Conservation (phyloP, 768 basidiomycete species). For the Hortiboletus flavorubellus region DNA sequence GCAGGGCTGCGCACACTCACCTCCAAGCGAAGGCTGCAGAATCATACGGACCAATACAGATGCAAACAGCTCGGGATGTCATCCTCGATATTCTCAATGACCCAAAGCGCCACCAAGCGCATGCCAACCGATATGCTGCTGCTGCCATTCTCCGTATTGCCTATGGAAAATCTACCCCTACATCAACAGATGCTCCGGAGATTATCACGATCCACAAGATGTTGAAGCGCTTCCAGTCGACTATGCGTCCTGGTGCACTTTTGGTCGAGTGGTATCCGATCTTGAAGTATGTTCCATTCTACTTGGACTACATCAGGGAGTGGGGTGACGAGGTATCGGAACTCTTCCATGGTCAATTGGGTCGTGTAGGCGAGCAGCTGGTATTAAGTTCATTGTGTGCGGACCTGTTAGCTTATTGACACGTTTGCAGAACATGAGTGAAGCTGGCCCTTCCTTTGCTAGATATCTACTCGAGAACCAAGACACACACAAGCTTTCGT, state of each 20-base stretch:
- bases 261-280: conserved; percentile 37
- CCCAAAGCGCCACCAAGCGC: conserved; percentile 48
- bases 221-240: conserved; percentile 34
- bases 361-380: conserved; percentile 43
- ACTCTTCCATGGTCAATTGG: conserved; percentile 53
- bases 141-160: conserved; percentile 34
- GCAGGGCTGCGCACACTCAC: conserved; percentile 56
- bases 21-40: conserved; percentile 51
- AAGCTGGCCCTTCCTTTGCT: conserved; percentile 44
- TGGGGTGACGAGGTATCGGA: conserved; percentile 55
- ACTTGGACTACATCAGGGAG: conserved; percentile 51
- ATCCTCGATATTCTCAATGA: conserved; percentile 31
- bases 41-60: conserved; percentile 48
- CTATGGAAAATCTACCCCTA: conserved; percentile 35
- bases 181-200: conserved; percentile 29
- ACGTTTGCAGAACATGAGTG: conserved; percentile 18
- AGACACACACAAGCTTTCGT: conserved; percentile 47
- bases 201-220: conserved; percentile 33
- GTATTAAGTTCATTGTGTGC: conserved; percentile 24
- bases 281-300: conserved; percentile 54
- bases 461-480: conserved; percentile 58
- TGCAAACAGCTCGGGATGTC: conserved; percentile 33
- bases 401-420: background rate
- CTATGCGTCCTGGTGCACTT: conserved; percentile 36
- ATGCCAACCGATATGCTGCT: conserved; percentile 46